Conservation (phyloP, 2,329 filamentous ascomycete genomes). For the Rugonectria rugulosa region DNA sequence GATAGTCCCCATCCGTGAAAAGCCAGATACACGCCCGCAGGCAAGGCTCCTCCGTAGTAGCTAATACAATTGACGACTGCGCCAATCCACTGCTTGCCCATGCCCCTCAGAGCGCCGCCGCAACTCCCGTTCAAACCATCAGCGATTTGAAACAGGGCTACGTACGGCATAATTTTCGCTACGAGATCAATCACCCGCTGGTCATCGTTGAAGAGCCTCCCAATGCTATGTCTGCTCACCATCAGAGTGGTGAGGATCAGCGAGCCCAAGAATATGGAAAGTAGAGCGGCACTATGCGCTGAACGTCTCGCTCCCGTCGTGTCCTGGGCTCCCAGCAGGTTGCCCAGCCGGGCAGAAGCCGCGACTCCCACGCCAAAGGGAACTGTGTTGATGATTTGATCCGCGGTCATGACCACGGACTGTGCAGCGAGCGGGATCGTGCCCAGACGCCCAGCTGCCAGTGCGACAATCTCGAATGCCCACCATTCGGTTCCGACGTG, state of each 20-base stretch:
- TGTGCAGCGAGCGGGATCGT: slow-evolving; percentile 83
- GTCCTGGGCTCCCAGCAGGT: slow-evolving; percentile 75
- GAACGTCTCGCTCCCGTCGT: slow-evolving; percentile 72
- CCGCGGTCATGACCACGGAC: slow-evolving; percentile 88
- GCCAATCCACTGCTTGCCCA: slow-evolving; percentile 87
- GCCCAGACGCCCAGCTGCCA: slow-evolving; percentile 81
- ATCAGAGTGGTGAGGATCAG: slow-evolving; percentile 74
- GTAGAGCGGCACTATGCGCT: slow-evolving; percentile 76
- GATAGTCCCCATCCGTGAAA: slow-evolving; percentile 85
- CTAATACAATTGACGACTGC: slow-evolving; percentile 82
- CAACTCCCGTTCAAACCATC: slow-evolving; percentile 88
- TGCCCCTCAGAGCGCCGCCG: slow-evolving; percentile 80
- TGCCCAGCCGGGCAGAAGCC: slow-evolving; percentile 78
- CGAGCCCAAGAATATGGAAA: slow-evolving; percentile 74
- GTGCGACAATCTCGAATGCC: slow-evolving; percentile 90
- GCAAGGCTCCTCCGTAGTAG: slow-evolving; percentile 84
- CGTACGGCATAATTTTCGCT: slow-evolving; percentile 80
- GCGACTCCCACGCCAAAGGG: slow-evolving; percentile 89
- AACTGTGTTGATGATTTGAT: slow-evolving; percentile 85
- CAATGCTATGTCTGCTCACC: slow-evolving; percentile 75
- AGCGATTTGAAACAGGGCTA: slow-evolving; percentile 89
- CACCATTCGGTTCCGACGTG: slow-evolving; percentile 94
- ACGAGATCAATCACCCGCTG: slow-evolving; percentile 75
- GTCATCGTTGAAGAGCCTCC: slow-evolving; percentile 83
- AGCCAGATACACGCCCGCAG: slow-evolving; percentile 82